Base-by-base conservation (phyloP, 2,329 filamentous ascomycete species). In the Ceratocystis variospora region DNA sequence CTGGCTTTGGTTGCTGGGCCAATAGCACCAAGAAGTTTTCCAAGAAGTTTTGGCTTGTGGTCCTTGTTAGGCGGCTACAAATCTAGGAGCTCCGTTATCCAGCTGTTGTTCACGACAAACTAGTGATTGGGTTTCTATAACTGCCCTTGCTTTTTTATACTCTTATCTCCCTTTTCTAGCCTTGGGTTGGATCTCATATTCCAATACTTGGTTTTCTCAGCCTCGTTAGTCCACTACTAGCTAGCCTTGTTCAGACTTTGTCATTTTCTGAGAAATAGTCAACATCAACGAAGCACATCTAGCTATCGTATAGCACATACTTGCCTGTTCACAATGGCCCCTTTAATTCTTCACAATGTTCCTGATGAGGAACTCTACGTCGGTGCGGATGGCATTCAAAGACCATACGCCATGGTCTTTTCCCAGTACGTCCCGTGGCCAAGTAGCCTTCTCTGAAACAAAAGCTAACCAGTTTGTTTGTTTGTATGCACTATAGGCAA, bases 351-450 rank as follows among this genome's bases (percentile, higher is more conserved):
- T 44, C 85, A 87, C 73, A 87, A 86, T 72, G 85, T 87, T 69
- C 84, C 84, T 66, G 84, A 87, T 70, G 84, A 87, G 63, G 85
- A 87, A 72, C 81, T 84, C 62, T 87, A 86, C 72, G 76, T 83
- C 5, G 85, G 85, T 67, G 83, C 86, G 64, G 85, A 87, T 75
- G 85, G 85, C 68, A 73, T 87, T 69, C 82, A 83, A 73, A 77
- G 85, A 68, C 85, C 85, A 1, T 87, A 86, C 72, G 85, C 84
- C 69, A 84, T 87, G 80, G 79, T 86, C 46, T 86, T 84, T 71
- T 80, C 83, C 71, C 81, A 84, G 83, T 86, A 79, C 68, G 80
- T 41, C 37, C 37, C 3, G 12, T 41, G 37, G 37, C 12, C 37
- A 41, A 4, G 37, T 41, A 41, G 37, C 3, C 41, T 28, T 25